Base-by-base conservation (phyloP, 306 rosid species). In the Cicer judaicum region DNA sequence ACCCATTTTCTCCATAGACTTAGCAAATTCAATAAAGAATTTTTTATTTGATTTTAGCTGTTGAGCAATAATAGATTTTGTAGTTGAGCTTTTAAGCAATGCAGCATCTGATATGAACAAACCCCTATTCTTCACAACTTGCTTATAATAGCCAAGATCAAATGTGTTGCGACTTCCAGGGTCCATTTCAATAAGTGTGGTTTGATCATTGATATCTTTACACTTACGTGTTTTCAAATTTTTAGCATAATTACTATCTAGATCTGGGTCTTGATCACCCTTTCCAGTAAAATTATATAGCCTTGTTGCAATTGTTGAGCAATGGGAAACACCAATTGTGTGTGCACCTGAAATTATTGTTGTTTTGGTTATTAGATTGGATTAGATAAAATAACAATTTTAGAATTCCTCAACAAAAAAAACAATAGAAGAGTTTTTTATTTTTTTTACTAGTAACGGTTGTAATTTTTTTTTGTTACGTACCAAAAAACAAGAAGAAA, bases 1-100 rank as follows among this genome's bases (percentile, higher is more conserved):
- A 10, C 90, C 93, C 98, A 91, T 82, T 82, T 91, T 94, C 84
- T 90, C 97, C 89, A 90, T 85, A 2, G 97, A 85, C 49, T 43
- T 55, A 14, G 85, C 89, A 57, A 91, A 90, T 47, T 88, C 90
- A 8, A 29, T 9, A 10, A 43, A 83, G 93, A 91, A 91, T 21
- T 72, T 81, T 2, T 73, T 5, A 9, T 42, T 44, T 41, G 96
- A 75, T 3, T 76, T 64, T 64, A 90, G 87, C 8, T 87, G 85
- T 12, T 72, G 85, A 0, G 54, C 48, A 65, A 93, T 39, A 19
- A 66, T 67, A 34, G 89, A 42, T 36, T 53, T 81, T 5, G 98
- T 86, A 8, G 57, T 53, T 1, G 88, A 14, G 79, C 83, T 86
- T 4, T 72, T 74, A 44, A 82, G 78, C 68, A 93, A 80, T n/a